Evolutionary conservation across 768 basidiomycete genomes (phyloP), one percentile per base, ranked within the genome.

Genomic region (Tubosaeta sp.): DNA sequence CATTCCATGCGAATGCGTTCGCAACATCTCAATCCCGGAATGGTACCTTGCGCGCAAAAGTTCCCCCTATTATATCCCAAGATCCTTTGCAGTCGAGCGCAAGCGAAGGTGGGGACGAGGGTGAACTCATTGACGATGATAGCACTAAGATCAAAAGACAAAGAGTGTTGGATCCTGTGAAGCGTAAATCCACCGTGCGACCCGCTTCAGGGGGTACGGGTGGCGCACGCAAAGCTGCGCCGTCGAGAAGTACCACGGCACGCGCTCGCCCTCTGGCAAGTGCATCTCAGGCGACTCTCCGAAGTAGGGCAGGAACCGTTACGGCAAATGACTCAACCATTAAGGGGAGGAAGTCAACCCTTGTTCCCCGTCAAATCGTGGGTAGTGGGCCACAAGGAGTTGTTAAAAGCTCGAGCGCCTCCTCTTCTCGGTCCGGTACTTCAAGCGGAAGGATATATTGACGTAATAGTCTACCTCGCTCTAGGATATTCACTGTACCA

Each of bases 11-110:
- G 34, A 56, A 31, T 29, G n/a, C 41, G 6, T 11, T 47, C n/a
- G 41, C 38, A 3, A 19, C 18, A 19, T 25, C 64, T 19, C 54
- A 59, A 24, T 55, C 53, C 16, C 56, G 51, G 46, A 55, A 60
- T 32, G 56, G 65, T 45, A 70, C 67, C 14, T 49, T 69, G 25
- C 60, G 67, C 47, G 69, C 61, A 49, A 58, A 51, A 52, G 55
- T 51, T 21, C 3, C 27, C 11, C 49, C 25, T 44, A 25, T 49
- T 6, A 10, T 55, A 16, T 38, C 24, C 31, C 47, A 47, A n/a
- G 56, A 66, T 22, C 35, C 50, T 30, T 34, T 55, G 0, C 60
- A 55, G 38, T 61, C 65, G 21, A 62, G 49, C 27, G 18, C 65
- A 6, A 61, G 62, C 27, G 67, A 59, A 30, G 57, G 51, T 21